A percentile compares a stretch with the other conserved stretches of the same genome.
These are phyloP conservation scores for Exophiala viscosa DNA, from an alignment of 2,329 filamentous ascomycete genomes.

Conservation along the genomic window DNA sequence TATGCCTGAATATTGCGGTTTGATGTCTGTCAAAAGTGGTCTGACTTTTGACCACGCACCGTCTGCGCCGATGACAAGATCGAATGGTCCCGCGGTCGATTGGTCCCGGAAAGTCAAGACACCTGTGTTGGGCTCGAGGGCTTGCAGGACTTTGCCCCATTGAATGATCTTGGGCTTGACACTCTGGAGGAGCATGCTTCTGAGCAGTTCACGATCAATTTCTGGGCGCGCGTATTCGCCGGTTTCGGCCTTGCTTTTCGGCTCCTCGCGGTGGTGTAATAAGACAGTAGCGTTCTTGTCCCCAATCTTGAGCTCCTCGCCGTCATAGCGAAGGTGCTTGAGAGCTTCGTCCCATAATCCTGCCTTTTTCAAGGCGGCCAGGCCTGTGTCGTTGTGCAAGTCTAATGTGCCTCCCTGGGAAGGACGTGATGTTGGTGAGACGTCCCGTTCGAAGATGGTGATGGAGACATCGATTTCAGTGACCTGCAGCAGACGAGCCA, in stretches of 20 bases:
- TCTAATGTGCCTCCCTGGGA: slow-evolving; percentile 38
- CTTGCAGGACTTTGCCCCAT: slow-evolving; percentile 31
- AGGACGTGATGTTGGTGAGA: slow-evolving; percentile 28
- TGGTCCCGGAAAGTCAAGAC: slow-evolving; percentile 31
- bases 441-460: slow-evolving; percentile 34
- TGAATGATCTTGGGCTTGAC: slow-evolving; percentile 29
- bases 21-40: slow-evolving; percentile 35
- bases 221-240: slow-evolving; percentile 31
- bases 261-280: slow-evolving; percentile 20
- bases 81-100: slow-evolving; percentile 33
- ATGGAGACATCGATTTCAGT: slow-evolving; percentile 21
- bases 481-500: slow-evolving; percentile 35
- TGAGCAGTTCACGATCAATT: slow-evolving; percentile 36
- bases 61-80: slow-evolving; percentile 45
- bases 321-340: slow-evolving; percentile 37
- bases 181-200: slow-evolving; percentile 34
- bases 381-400: slow-evolving; percentile 34
- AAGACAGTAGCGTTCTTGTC: slow-evolving; percentile 39
- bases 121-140: slow-evolving; percentile 18
- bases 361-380: slow-evolving; percentile 33
- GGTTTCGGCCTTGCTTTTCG: slow-evolving; percentile 9
- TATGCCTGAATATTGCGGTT: slow-evolving; percentile 36
- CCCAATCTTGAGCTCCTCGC: slow-evolving; percentile 40
- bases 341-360: slow-evolving; percentile 34
- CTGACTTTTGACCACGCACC: slow-evolving; percentile 41